phyloP scores from a whole-genome alignment of 805 yeast species.

The Torulaspora indica region DNA sequence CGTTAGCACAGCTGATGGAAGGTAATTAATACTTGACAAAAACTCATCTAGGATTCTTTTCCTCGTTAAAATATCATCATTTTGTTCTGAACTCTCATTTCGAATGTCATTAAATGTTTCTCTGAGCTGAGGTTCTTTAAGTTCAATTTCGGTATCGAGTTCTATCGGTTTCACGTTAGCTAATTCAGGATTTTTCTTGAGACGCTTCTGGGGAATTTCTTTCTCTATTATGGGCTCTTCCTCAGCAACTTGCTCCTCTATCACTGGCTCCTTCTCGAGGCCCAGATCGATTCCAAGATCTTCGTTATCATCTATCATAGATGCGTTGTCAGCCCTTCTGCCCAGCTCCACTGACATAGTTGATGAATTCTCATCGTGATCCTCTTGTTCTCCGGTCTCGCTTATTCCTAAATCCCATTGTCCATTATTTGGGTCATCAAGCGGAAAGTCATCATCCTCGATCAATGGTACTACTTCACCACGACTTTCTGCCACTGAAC shows the following conservation, averaged over 20 bases:
- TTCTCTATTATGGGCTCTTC: constrained; percentile 9
- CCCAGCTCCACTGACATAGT: constrained; percentile 67
- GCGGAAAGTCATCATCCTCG: constrained; percentile 28
- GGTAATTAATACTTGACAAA: constrained; percentile 14
- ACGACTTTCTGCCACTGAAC: constrained; percentile 6
- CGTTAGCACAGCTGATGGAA: constrained; percentile 20
- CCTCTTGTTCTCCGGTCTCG: constrained; percentile 13
- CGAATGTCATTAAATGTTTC: constrained; percentile 3
- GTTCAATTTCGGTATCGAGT: constrained; percentile 22
- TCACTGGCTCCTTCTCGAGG: constrained; percentile 36
- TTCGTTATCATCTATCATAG: constrained; percentile 26
- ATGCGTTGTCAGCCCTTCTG: constrained; percentile 42
- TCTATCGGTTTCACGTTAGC: constrained; percentile 15
- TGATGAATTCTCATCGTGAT: constrained; percentile 26
- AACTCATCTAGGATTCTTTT: constrained; percentile 28
- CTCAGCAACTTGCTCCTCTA: background rate
- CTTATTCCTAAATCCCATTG: constrained; percentile 33
- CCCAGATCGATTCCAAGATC: constrained; percentile 55
- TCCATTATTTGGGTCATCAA: constrained; percentile 21
- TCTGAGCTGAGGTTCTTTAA: constrained; percentile 17
- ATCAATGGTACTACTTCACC: constrained; percentile 11
- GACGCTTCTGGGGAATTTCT: background rate
- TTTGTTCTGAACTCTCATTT: background rate
- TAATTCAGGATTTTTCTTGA: constrained; percentile 14
- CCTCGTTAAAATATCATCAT: constrained; percentile 1